A percentile compares a stretch with the other conserved stretches of the same genome.
Conservation (phyloP, 1,139 yeast species). For the Protomyces macrosporus region DNA sequence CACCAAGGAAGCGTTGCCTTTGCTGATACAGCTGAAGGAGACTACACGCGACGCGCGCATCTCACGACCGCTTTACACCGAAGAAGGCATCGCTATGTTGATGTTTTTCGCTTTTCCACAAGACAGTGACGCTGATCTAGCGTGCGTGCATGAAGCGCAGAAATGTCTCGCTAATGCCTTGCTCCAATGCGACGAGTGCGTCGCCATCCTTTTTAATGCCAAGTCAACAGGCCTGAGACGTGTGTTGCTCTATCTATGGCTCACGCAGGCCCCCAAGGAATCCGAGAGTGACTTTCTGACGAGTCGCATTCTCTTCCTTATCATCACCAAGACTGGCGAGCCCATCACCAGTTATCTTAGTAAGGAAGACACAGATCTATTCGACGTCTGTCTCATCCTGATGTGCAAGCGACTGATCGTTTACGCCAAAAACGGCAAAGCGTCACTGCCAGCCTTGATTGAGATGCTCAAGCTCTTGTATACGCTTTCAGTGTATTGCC, state of each 20-base stretch:
- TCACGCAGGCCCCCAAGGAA: neutral
- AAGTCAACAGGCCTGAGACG: neutral
- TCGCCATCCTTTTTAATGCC: neutral
- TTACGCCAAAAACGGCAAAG: neutral
- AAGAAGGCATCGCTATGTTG: neutral
- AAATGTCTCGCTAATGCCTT: slow-evolving; percentile 27
- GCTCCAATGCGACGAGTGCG: slow-evolving; percentile 12
- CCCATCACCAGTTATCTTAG: neutral
- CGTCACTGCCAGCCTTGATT: no score
- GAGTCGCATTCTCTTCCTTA: neutral
- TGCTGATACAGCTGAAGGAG: neutral
- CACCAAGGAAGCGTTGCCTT: neutral
- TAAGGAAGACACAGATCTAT: neutral
- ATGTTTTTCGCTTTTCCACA: neutral
- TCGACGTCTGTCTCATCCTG: no score
- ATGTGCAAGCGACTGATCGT: neutral
- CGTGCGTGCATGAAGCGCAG: slow-evolving; percentile 7
- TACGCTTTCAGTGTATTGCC: neutral
- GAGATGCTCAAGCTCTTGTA: neutral
- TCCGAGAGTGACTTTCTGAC: neutral
- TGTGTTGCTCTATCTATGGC: neutral
- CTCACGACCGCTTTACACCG: slow-evolving; percentile 3
- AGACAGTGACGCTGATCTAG: neutral
- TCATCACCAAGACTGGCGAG: neutral
- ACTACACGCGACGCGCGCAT: neutral